These are phyloP conservation scores for Cyberlindnera bimundalis DNA, from an alignment of 805 yeast species.

Conservation along the genomic window DNA sequence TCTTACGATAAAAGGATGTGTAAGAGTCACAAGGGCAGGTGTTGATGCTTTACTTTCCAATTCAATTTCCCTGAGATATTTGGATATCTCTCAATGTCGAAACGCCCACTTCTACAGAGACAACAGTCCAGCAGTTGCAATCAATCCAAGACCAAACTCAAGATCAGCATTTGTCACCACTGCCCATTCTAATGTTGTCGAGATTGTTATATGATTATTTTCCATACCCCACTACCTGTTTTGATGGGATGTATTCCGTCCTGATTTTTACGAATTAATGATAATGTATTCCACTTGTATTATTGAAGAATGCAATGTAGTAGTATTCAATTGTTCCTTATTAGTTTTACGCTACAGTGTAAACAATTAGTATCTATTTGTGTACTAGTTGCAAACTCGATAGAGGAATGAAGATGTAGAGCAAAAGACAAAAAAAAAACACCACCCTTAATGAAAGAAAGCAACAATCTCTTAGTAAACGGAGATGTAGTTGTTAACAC, in stretches of 20 bases:
- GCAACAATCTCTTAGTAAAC: slow-evolving; percentile 43
- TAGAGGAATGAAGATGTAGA: background rate
- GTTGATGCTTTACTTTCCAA: slow-evolving; percentile 64
- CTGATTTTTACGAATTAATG: slow-evolving; percentile 1
- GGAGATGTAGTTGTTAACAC: slow-evolving; percentile 85
- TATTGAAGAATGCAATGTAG: background rate
- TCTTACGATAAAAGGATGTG: slow-evolving; percentile 62
- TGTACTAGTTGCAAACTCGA: background rate
- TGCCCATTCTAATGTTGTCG: slow-evolving; percentile 50
- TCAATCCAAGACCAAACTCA: slow-evolving; percentile 47
- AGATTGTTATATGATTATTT: slow-evolving; percentile 44
- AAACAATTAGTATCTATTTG: background rate
- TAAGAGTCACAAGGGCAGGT: slow-evolving; percentile 74
- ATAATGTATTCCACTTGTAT: background rate
- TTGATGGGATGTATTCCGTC: too few species aligned
- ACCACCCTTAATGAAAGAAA: too few species aligned
- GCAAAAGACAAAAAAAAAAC: background rate
- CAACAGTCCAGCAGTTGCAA: slow-evolving; percentile 51
- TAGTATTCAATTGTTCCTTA: too few species aligned
- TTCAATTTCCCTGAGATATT: slow-evolving; percentile 44
- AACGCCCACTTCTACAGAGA: slow-evolving; percentile 64
- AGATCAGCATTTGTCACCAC: slow-evolving; percentile 58
- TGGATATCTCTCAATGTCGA: slow-evolving; percentile 70
- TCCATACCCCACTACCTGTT: background rate
- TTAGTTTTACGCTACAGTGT: too few species aligned